Evolutionary conservation across 495 filamentous ascomycete genomes (phyloP), one percentile per base, ranked within the genome.

Genomic region (Penicillium diatomitis): DNA sequence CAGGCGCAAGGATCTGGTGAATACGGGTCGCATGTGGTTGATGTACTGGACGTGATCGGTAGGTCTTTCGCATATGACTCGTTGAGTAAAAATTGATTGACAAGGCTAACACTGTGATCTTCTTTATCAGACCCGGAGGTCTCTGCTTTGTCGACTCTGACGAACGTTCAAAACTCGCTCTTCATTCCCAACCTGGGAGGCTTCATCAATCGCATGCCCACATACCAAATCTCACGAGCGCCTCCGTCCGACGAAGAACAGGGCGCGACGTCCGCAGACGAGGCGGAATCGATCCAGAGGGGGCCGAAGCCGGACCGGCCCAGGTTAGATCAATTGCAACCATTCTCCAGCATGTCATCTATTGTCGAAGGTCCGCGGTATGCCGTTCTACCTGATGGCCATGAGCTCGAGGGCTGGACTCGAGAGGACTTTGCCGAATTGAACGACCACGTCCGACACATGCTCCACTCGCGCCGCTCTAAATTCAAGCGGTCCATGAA

Each of bases 381-480:
- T 51, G 70, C 70, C 11, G 57, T 74, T 34, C 46, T 74, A 3
- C 69, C 71, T 20, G 78, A 87, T 32, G 81, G 83, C 8, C 76
- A 77, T 8, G 74, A 71, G 6, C 66, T 91, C 2, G 73, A 83
- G 31, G 84, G 80, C 11, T 91, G 86, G 86, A 76, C 62, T 4
- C 70, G 76, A 30, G 77, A 82, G 42, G 85, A 90, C 46, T 80
- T 83, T 55, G 73, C 74, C 44, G 78, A 86, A 54, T 68, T 90
- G 45, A 86, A 91, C 60, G 86, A 91, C 58, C 81, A 87, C 61
- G 86, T 91, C 27, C 72, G 87, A 35, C 87, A 91, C 51, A 85
- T 88, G 79, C 62, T 91, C 40, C 87, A 91, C 64, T 91, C 87
- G 9, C 75, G 77, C 34, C 73, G 85, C 9, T 83, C 80, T 38